Evolutionary conservation across 768 basidiomycete species (phyloP).

Genomic region (Boletus vermiculosoides): DNA sequence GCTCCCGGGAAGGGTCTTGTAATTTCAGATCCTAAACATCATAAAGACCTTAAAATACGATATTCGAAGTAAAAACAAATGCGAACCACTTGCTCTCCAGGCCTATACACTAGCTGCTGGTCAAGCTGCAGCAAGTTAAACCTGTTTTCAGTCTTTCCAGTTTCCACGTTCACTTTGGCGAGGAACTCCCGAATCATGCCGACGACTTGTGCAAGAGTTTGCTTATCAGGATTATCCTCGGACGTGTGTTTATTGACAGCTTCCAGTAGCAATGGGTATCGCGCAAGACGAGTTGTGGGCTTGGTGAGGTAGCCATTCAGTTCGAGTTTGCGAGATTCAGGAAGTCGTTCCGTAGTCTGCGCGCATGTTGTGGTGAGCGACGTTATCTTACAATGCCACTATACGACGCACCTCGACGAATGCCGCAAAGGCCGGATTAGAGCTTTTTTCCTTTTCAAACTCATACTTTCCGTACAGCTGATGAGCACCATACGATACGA

Average conservation of each 20-base stretch:
- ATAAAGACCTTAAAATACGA: background rate
- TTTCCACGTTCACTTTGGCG: constrained; percentile 85
- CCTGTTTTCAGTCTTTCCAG: constrained; percentile 92
- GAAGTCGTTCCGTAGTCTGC: constrained; percentile 85
- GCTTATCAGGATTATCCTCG: constrained; percentile 86
- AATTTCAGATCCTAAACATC: constrained; percentile 72
- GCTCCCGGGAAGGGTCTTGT: constrained; percentile 83
- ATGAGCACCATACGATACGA: constrained; percentile 93
- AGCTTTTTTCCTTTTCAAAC: constrained; percentile 97
- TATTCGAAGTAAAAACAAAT: background rate
- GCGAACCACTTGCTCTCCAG: constrained; percentile 86
- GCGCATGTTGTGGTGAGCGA: constrained; percentile 1
- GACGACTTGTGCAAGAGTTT: constrained; percentile 72
- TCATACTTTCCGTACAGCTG: constrained; percentile 98
- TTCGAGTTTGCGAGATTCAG: constrained; percentile 95
- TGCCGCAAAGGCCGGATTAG: constrained; percentile 87
- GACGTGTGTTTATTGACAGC: constrained; percentile 91
- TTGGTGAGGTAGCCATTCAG: constrained; percentile 97
- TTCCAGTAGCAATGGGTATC: constrained; percentile 91
- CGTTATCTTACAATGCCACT: background rate
- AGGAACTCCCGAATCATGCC: constrained; percentile 78
- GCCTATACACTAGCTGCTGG: constrained; percentile 85
- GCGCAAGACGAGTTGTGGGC: constrained; percentile 95
- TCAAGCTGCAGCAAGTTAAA: constrained; percentile 95
- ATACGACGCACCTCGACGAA: constrained; percentile 80